phyloP scores from a whole-genome alignment of 2,329 filamentous ascomycete species.

The Bipolaris oryzae region DNA sequence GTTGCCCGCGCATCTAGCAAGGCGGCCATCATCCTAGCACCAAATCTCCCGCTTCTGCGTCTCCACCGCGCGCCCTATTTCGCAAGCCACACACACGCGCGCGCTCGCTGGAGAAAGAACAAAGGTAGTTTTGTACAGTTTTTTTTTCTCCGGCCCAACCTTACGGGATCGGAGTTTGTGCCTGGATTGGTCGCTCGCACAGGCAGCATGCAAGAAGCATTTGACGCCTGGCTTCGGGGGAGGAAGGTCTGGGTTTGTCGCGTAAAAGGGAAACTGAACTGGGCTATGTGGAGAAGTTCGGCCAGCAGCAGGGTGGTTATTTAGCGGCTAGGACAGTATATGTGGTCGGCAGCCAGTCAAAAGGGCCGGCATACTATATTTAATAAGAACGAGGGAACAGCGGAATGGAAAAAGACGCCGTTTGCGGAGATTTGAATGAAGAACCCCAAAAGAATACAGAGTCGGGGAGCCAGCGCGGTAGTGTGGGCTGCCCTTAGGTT shows the following conservation, averaged over 20 bases:
- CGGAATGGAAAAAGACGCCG: too few species aligned
- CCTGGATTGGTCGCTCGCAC: neutral
- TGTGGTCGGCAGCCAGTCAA: neutral
- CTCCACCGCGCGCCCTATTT: neutral
- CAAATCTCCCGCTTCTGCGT: neutral
- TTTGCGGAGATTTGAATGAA: neutral
- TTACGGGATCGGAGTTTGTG: neutral
- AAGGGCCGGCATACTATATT: neutral
- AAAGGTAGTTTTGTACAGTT: too few species aligned
- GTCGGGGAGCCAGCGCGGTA: neutral
- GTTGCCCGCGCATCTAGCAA: slow-evolving; percentile 4
- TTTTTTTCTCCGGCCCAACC: neutral
- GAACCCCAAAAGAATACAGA: neutral
- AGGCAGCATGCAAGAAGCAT: neutral
- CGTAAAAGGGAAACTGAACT: neutral
- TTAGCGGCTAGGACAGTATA: neutral
- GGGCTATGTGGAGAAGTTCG: neutral
- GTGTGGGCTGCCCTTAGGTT: slow-evolving; percentile 1
- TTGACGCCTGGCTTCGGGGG: too few species aligned
- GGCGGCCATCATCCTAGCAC: slow-evolving; percentile 1
- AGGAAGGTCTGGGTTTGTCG: neutral
- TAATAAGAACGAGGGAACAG: neutral
- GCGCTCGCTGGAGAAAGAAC: neutral
- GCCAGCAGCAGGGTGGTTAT: neutral
- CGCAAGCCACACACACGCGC: neutral